These are phyloP conservation scores for Cryphonectria nitschkei DNA, from an alignment of 2,329 filamentous ascomycete species.

Conservation along the genomic window DNA sequence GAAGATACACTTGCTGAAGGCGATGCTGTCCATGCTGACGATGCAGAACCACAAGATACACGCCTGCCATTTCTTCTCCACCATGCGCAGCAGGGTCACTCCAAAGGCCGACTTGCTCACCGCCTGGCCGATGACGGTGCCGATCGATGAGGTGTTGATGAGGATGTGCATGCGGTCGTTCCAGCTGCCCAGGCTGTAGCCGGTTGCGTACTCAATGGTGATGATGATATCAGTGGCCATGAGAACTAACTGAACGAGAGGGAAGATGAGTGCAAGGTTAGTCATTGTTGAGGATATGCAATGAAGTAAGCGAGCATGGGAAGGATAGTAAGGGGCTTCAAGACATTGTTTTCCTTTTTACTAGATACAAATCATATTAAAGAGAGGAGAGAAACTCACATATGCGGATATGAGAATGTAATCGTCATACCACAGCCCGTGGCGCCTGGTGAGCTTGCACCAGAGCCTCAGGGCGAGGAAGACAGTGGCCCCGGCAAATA, in stretches of 20 bases:
- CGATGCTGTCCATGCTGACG: conserved; percentile 51
- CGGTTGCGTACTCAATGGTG: conserved; percentile 50
- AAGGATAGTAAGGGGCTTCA: too few species aligned
- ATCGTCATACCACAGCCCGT: conserved; percentile 46
- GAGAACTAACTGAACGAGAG: conserved; percentile 31
- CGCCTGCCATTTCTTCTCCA: conserved; percentile 45
- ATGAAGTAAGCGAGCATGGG: too few species aligned
- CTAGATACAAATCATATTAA: too few species aligned
- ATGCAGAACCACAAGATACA: conserved; percentile 54
- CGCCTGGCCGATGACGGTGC: conserved; percentile 42
- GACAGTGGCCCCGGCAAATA: conserved; percentile 38
- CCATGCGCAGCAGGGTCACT: conserved; percentile 45
- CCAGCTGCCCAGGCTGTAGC: conserved; percentile 52
- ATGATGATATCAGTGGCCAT: conserved; percentile 51
- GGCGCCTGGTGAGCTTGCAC: conserved; percentile 41
- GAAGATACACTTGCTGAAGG: conserved; percentile 51
- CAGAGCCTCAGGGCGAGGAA: conserved; percentile 40
- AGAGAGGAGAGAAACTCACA: conserved; percentile 35
- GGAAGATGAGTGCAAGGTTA: too few species aligned
- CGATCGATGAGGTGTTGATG: conserved; percentile 48
- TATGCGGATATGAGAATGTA: conserved; percentile 43
- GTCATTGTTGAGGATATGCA: too few species aligned
- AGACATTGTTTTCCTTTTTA: too few species aligned
- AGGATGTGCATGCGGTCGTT: conserved; percentile 57
- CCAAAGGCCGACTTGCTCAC: conserved; percentile 44